Conservation (phyloP, 2,329 filamentous ascomycete species). For the Fusarium aywerte region DNA sequence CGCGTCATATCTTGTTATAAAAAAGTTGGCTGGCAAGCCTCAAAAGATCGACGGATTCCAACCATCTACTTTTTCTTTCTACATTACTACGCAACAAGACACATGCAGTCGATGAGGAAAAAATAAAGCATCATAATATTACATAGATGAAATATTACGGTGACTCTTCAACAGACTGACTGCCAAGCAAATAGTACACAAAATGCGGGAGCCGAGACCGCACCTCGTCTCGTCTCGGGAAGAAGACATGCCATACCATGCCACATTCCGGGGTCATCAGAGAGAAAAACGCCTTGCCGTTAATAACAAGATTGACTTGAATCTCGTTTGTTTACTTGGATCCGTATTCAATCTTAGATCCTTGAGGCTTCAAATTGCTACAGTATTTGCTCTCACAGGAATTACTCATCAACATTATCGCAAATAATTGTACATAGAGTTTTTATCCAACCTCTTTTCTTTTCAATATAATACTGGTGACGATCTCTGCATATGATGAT, state of each 20-base stretch:
- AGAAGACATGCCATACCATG: conserved; percentile 2
- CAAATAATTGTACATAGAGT: no score
- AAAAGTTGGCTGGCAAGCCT: conserved; percentile 15
- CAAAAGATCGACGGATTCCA: conserved; percentile 22
- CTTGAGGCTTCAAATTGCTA: neutral
- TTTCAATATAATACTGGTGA: neutral
- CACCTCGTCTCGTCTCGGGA: conserved; percentile 5
- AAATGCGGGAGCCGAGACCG: conserved; percentile 12
- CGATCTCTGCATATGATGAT: conserved; percentile 8
- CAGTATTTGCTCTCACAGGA: neutral
- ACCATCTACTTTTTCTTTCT: conserved; percentile 13
- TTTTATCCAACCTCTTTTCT: conserved; percentile 22
- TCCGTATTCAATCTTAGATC: conserved; percentile 5
- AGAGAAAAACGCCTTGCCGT: conserved; percentile 12
- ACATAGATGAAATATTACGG: neutral
- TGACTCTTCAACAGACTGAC: neutral
- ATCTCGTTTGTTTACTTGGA: conserved; percentile 22
- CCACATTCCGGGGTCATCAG: neutral
- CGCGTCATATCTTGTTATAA: conserved; percentile 6
- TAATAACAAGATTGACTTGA: conserved; percentile 26
- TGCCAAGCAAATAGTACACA: conserved; percentile 1
- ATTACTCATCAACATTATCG: conserved; percentile 9
- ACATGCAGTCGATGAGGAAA: neutral
- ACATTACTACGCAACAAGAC: neutral
- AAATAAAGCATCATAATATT: neutral